These are phyloP conservation scores for Cyberlindnera veronae DNA, from an alignment of 805 yeast species.

Conservation along the genomic window DNA sequence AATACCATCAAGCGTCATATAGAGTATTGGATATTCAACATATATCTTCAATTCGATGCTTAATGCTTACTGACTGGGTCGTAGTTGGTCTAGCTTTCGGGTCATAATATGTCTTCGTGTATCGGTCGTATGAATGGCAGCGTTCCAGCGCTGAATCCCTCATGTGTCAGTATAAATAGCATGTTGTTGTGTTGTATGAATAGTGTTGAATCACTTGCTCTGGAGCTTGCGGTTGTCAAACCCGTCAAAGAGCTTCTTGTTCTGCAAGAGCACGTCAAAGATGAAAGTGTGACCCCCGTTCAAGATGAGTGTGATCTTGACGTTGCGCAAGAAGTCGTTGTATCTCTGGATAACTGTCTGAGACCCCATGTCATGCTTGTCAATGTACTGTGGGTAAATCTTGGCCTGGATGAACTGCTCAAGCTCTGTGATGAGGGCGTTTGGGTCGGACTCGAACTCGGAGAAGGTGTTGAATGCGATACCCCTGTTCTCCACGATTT, in stretches of 20 bases:
- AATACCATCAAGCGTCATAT: slow-evolving; percentile 6
- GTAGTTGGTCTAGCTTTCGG: neutral
- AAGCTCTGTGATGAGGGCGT: slow-evolving; percentile 36
- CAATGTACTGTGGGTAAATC: slow-evolving; percentile 23
- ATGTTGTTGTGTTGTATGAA: neutral
- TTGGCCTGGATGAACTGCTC: slow-evolving; percentile 36
- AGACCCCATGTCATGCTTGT: slow-evolving; percentile 16
- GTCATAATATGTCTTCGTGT: neutral
- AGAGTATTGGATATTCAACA: slow-evolving; percentile 20
- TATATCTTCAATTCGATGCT: slow-evolving; percentile 14
- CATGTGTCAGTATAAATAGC: neutral
- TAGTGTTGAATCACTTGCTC: slow-evolving; percentile 1
- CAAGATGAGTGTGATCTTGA: slow-evolving; percentile 40
- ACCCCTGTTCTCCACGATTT: slow-evolving; percentile 23
- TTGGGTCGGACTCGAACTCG: slow-evolving; percentile 38
- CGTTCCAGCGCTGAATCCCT: neutral
- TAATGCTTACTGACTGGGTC: slow-evolving; percentile 2
- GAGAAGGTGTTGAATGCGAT: slow-evolving; percentile 30
- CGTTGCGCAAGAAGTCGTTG: slow-evolving; percentile 37
- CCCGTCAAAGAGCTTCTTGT: slow-evolving; percentile 43
- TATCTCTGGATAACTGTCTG: slow-evolving; percentile 27
- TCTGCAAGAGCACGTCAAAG: slow-evolving; percentile 51
- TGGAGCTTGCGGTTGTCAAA: slow-evolving; percentile 26
- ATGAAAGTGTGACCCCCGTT: slow-evolving; percentile 60
- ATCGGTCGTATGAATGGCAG: no score